A percentile compares a stretch with the other conserved stretches of the same genome.
These are phyloP conservation scores for Scopulariopsis brevicaulis DNA, from an alignment of 2,329 filamentous ascomycete genomes.

Conservation along the genomic window DNA sequence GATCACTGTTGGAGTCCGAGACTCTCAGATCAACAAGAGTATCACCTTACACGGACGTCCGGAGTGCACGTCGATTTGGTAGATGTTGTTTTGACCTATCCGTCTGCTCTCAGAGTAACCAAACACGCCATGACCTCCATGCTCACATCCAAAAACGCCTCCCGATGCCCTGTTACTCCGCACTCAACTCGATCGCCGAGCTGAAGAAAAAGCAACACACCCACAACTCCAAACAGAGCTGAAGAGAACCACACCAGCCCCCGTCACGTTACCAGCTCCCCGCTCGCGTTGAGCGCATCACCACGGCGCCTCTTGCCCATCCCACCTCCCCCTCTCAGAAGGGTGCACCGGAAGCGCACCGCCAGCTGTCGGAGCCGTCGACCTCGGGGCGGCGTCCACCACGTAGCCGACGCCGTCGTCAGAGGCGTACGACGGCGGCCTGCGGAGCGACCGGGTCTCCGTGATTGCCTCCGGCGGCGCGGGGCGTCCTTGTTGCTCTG, in stretches of 20 bases:
- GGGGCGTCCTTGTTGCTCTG: slow-evolving; percentile 13
- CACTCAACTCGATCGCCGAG: no score
- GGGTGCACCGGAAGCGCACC: slow-evolving; percentile 35
- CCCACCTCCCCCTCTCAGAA: slow-evolving; percentile 25
- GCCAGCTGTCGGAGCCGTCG: slow-evolving; percentile 34
- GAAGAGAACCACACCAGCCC: neutral
- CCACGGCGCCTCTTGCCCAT: neutral
- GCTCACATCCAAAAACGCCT: no score
- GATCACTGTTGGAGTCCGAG: no score
- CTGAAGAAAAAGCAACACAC: no score
- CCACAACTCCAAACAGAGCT: neutral
- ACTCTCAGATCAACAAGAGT: no score
- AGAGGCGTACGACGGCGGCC: slow-evolving; percentile 66
- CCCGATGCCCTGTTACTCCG: no score
- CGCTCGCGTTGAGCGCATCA: neutral
- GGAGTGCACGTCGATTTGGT: no score
- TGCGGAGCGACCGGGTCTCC: slow-evolving; percentile 13
- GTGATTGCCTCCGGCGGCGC: slow-evolving; percentile 11
- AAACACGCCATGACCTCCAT: no score
- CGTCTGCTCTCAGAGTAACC: no score
- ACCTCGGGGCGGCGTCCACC: slow-evolving; percentile 52
- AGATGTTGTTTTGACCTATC: no score
- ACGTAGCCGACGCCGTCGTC: slow-evolving; percentile 67
- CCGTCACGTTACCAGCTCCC: neutral
- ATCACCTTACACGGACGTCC: no score